Base-by-base conservation (phyloP, 371 early-diverging fungal species). In the Mortierella sp. region DNA sequence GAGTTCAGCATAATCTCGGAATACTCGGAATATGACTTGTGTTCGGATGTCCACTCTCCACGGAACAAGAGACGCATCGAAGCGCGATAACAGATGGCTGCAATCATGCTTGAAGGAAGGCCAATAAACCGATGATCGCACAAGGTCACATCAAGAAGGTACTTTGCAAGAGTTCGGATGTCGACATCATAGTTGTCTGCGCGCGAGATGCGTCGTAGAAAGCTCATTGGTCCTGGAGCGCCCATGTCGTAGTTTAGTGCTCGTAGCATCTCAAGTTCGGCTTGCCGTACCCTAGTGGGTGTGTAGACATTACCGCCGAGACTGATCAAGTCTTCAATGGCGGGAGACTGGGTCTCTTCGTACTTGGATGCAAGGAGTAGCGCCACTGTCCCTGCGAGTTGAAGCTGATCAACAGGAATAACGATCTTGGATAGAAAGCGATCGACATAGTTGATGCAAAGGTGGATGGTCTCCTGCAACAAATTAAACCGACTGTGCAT, bases 361-460 rank as follows among this genome's bases (percentile, higher is more conserved):
- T 91, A 95, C 78, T 97, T 97, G 67, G 90, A 83, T 1, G 98
- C 94, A 28, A 96, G 84, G 39, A 96, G 84, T 56, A 95, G 74
- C 5, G 92, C 90, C 1, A 92, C 87, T 27, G 94, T 83, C 0
- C 96, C 97, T 17, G 94, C 95, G 12, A 96, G 86, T 73, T 97
- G 96, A 24, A 97, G 86, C 74, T 95, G 95, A 57, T 81, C 79
- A 34, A 90, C 60, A 3, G 91, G 87, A 29, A 94, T 90, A 34
- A 84, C 80, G 28, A 91, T 86, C 57, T 76, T 74, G 41, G 92
- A 88, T 39, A 97, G 83, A 80, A 96, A 96, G 40, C 96, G 85
- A 69, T 97, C 98, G 34, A 97, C 84, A 31, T 95, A 80, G 82
- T 95, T 94, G 68, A 96, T 86, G 25, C 93, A 81, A 50, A 96